phyloP scores from a whole-genome alignment of 2,329 filamentous ascomycete species.

The Coniella lustricola region DNA sequence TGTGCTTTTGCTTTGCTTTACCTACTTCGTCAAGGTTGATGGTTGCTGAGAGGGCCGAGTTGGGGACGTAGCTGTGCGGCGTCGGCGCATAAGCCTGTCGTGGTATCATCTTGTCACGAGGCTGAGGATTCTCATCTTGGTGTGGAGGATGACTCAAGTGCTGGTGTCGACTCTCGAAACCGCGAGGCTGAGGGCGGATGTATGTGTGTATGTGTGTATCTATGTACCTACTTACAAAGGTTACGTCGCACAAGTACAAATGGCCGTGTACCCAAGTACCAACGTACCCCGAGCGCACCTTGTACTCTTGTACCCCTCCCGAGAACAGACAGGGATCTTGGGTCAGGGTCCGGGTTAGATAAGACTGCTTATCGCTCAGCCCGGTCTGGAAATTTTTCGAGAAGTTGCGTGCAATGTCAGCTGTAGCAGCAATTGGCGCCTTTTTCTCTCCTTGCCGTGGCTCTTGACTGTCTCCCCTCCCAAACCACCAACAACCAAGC shows the following conservation, averaged over 20 bases:
- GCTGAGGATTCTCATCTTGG: background rate
- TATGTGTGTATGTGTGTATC: no score
- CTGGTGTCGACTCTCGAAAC: no score
- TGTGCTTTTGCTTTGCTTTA: no score
- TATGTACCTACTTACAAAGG: no score
- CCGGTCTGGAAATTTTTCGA: conserved; percentile 17
- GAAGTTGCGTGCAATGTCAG: conserved; percentile 9
- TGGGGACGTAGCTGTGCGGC: conserved; percentile 85
- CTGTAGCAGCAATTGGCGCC: background rate
- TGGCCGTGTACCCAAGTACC: background rate
- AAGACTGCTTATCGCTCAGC: background rate
- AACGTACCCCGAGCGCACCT: background rate
- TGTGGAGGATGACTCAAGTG: background rate
- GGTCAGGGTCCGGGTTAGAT: conserved; percentile 2
- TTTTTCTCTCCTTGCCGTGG: background rate
- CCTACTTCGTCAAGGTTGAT: conserved; percentile 87
- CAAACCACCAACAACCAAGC: background rate
- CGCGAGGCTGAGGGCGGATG: background rate
- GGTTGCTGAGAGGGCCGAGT: conserved; percentile 72
- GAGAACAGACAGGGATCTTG: no score
- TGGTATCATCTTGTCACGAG: conserved; percentile 38
- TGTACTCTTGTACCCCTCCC: no score
- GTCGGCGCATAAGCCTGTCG: conserved; percentile 78
- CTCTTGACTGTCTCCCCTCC: background rate
- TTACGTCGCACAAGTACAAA: no score